Evolutionary conservation across 2,329 filamentous ascomycete species (phyloP), one percentile per base, ranked within the genome.

Genomic region (Zalaria sp.): DNA sequence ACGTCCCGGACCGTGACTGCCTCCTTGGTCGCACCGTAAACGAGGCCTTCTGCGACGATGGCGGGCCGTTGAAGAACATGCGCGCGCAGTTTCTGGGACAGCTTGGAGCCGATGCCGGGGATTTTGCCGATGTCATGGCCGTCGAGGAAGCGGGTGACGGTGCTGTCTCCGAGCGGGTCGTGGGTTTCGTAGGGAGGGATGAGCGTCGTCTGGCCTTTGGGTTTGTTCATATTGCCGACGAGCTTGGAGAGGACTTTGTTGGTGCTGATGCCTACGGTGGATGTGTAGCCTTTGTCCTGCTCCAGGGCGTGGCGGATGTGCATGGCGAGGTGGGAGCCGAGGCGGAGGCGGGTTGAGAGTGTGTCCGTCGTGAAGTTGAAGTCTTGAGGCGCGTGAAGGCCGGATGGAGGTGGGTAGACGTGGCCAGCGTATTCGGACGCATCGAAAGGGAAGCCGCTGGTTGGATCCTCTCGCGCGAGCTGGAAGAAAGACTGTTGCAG

Each of bases 181-280:
- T 47, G 25, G 25, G 48, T 51, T 3, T 67, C 65, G 41, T 75
- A 73, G 2, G 81, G 75, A 4, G 82, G 78, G 35, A 93, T 62
- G 5, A 96, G 65, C 0, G 83, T 86, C 0, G 89, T 96, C 60
- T 96, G 91, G 46, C 77, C 81, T 44, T 80, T 79, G 1, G 89
- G 89, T 62, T 96, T 96, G 57, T 95, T 77, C 44, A 81, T 67
- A 57, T 77, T 83, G 8, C 89, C 89, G 6, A 79, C 83, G 9
- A 96, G 71, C 60, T 96, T 96, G 44, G 83, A 78, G 7, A 94
- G 68, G 4, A 89, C 61, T 60, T 96, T 96, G 54, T 81, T 89
- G 1, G 85, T 93, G 2, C 87, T 81, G 25, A 96, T 77, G 3
- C 89, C 89, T 35, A 84, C 87, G 1, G 88, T 89, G 27, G 82